Percentiles rank a stretch among this genome's conserved stretches.
These are phyloP conservation scores for Penicillium crystallinum DNA, from an alignment of 495 filamentous ascomycete species.

Conservation along the genomic window DNA sequence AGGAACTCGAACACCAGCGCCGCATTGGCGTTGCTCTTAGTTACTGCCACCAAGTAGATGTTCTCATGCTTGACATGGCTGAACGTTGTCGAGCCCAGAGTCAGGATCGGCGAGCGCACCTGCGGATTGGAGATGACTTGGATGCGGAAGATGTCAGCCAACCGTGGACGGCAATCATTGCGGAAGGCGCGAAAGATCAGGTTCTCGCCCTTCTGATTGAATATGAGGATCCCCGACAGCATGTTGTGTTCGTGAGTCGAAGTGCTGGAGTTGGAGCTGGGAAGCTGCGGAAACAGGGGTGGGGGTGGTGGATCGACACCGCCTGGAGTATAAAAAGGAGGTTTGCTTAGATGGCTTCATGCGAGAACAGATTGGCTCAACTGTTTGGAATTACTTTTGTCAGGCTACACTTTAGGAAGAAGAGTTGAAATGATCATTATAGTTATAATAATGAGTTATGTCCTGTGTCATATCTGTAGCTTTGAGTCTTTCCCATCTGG, in stretches of 20 bases:
- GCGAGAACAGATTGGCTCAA: too few relatives aligned
- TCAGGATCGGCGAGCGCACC: slow-evolving; percentile 95
- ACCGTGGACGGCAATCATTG: slow-evolving; percentile 91
- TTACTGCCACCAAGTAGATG: slow-evolving; percentile 96
- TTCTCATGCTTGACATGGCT: slow-evolving; percentile 99
- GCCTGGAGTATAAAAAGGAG: slow-evolving; percentile 15
- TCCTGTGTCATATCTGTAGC: too few relatives aligned
- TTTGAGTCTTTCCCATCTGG: too few relatives aligned
- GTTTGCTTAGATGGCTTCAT: background rate
- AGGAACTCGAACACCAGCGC: slow-evolving; percentile 98
- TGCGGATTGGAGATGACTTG: slow-evolving; percentile 99
- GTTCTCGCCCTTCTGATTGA: slow-evolving; percentile 99
- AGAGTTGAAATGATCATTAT: too few relatives aligned
- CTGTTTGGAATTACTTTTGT: too few relatives aligned
- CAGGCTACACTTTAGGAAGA: too few relatives aligned
- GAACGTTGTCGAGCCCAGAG: slow-evolving; percentile 95
- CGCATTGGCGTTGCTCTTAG: slow-evolving; percentile 99
- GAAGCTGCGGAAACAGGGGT: slow-evolving; percentile 20
- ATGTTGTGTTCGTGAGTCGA: slow-evolving; percentile 47
- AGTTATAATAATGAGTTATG: too few relatives aligned
- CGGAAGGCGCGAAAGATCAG: slow-evolving; percentile 98
- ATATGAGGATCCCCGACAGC: slow-evolving; percentile 94
- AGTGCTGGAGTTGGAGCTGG: slow-evolving; percentile 10
- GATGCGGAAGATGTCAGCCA: slow-evolving; percentile 98
- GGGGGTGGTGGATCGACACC: slow-evolving; percentile 29